Conservation (phyloP, 2,329 filamentous ascomycete species). For the Ophiocordyceps sinensis region DNA sequence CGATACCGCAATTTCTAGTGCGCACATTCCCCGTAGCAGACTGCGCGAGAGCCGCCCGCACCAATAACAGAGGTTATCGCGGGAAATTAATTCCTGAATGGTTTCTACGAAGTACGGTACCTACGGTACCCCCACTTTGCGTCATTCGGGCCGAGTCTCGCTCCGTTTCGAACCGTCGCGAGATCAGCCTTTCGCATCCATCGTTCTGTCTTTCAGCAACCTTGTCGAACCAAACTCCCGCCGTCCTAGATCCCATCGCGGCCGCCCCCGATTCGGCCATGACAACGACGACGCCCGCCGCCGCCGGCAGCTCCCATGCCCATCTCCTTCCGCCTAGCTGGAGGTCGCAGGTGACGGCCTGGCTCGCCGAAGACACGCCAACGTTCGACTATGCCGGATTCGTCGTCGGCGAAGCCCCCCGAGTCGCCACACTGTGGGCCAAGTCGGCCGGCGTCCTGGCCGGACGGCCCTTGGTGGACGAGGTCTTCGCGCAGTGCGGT, state of each 20-base stretch:
- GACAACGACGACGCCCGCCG: neutral
- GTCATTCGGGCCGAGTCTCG: too few species aligned
- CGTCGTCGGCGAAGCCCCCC: slow-evolving; percentile 63
- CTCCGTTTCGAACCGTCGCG: too few species aligned
- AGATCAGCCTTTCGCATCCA: too few species aligned
- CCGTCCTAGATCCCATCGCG: neutral
- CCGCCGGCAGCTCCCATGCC: slow-evolving; percentile 24
- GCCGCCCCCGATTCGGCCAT: neutral
- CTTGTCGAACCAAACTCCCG: too few species aligned
- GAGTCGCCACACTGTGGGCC: slow-evolving; percentile 51
- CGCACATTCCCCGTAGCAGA: too few species aligned
- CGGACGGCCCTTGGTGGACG: slow-evolving; percentile 87
- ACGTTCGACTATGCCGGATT: slow-evolving; percentile 96
- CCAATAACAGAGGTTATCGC: too few species aligned
- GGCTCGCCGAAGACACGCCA: slow-evolving; percentile 93
- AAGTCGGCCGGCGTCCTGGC: slow-evolving; percentile 72
- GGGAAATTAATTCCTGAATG: too few species aligned
- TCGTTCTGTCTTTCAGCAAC: too few species aligned
- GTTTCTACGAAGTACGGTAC: too few species aligned
- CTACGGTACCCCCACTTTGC: too few species aligned
- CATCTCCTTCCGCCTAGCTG: slow-evolving; percentile 76
- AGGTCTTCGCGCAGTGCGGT: slow-evolving; percentile 79
- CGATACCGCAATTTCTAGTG: too few species aligned
- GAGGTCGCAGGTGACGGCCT: slow-evolving; percentile 65
- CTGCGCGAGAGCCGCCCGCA: too few species aligned